Base-by-base conservation (phyloP, 176 grass and related monocot genomes). In the Ananas comosus region DNA sequence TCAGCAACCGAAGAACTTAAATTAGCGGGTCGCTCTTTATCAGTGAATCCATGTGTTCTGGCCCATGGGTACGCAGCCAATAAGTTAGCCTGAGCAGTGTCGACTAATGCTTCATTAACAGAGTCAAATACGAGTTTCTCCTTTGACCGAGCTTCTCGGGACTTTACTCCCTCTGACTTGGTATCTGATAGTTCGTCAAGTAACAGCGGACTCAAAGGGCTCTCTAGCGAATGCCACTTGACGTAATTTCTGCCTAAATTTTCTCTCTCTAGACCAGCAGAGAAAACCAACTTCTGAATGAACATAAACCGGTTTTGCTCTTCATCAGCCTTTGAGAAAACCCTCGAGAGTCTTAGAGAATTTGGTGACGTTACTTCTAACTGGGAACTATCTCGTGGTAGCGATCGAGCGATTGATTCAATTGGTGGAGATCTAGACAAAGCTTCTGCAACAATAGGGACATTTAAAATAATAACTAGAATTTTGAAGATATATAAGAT, bases 251-350 rank as follows among this genome's bases (percentile, higher is more conserved):
- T 69, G 42, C 42, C 50, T 13, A 53, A 25, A n/a, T 50, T 69
- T 78, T 85, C 74, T 71, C 21, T 58, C 33, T 86, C 82, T 75
- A 86, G 77, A 64, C 79, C 81, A 18, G 80, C 74, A 57, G 74
- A 86, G 50, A 23, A 74, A 3, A 93, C 63, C 51, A 99, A 63
- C 42, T 90, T 91, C 12, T 90, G 74, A 66, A 99, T 83, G 73
- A 87, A 88, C 1, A 75, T 79, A 63, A 81, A 79, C 1, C 74
- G 83, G 56, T 99, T 83, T 27, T 88, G 82, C 64, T 99, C 94
- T 70, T 93, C 87, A 14, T 99, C 94, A 59, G 82, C 94, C 74
- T 86, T 90, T 0, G 94, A 88, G 72, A 99, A 86, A 83, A 88
- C 76, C 42, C 77, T 80, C 17, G 82, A 90, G 70, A 92, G 79